Evolutionary conservation across 148 eudicot species (phyloP), one percentile per base, ranked within the genome.

Genomic region (Fagopyrum esculentum): DNA sequence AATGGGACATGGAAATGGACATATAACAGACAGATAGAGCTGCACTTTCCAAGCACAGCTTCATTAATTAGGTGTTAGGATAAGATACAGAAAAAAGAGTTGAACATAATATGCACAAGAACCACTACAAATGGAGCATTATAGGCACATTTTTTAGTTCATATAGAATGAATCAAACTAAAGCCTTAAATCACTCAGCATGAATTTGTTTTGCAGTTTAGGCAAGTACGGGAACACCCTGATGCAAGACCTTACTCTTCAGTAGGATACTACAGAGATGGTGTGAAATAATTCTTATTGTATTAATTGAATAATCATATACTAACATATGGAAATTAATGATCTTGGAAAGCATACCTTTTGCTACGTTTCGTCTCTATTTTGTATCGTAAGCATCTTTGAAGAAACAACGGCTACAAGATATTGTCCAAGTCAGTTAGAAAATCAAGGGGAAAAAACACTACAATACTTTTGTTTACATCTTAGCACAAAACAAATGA

Each of bases 351-450:
- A 12, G 59, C 45, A 46, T 85, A 90, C 97, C 97, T 90, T 76
- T 73, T 89, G 79, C 80, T 78, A 83, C 85, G 84, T 81, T 86
- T 87, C 56, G 88, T 90, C 77, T 84, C 89, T 77, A 87, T 82
- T 87, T 87, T 95, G 96, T 95, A 95, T 54, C 57, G 80, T 84
- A 95, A 80, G 80, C 96, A 90, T 85, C 99, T 81, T 76, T 92
- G 96, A 77, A 95, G 93, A 84, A 84, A 92, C 73, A 81, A 87
- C 51, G 99, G 97, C 99, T 95, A 85, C 47, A 66, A 66, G 71
- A 66, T 35, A 66, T 66, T 66, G 46, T 19, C 9, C 71, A 40
- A 43, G 71, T 66, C 71, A 66, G 40, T 35, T 35, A 35, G 40
- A 35, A 35, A 66, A 66, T 46, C 71, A 66, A 43, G 10, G 71